phyloP scores from a whole-genome alignment of 495 filamentous ascomycete species.

The Talaromyces liani region DNA sequence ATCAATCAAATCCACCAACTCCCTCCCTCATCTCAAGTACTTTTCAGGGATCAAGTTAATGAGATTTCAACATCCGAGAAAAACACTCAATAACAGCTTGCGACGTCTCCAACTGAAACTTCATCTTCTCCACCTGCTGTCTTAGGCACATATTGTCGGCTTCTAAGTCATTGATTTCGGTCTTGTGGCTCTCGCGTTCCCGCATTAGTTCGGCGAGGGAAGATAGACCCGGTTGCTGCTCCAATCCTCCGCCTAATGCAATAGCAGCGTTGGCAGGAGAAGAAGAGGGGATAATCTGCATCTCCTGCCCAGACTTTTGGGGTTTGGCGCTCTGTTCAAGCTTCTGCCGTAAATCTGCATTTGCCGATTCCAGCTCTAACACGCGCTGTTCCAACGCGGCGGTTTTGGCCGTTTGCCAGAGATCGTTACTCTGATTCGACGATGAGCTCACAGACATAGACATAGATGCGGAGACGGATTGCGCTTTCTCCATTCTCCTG shows the following conservation, averaged over 20 bases:
- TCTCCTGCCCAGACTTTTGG: background rate
- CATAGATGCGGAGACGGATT: background rate
- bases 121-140: background rate
- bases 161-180: background rate
- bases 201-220: background rate
- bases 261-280: background rate
- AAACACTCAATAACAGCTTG: background rate
- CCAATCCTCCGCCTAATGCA: background rate
- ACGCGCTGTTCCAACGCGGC: slow-evolving; percentile 25
- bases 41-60: background rate
- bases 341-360: slow-evolving; percentile 11
- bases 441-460: background rate
- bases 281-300: background rate
- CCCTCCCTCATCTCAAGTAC: no score
- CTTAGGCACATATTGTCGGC: background rate
- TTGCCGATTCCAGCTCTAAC: slow-evolving; percentile 23
- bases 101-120: background rate
- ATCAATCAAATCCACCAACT: background rate
- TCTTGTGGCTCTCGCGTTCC: background rate
- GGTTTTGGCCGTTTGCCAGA: slow-evolving; percentile 21
- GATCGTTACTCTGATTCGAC: slow-evolving; percentile 13
- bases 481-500: background rate
- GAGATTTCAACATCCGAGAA: background rate
- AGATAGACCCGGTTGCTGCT: background rate
- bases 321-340: background rate